Evolutionary conservation across 23 red algal species (phyloP).

Genomic region (Gracilaria vermiculophylla): DNA sequence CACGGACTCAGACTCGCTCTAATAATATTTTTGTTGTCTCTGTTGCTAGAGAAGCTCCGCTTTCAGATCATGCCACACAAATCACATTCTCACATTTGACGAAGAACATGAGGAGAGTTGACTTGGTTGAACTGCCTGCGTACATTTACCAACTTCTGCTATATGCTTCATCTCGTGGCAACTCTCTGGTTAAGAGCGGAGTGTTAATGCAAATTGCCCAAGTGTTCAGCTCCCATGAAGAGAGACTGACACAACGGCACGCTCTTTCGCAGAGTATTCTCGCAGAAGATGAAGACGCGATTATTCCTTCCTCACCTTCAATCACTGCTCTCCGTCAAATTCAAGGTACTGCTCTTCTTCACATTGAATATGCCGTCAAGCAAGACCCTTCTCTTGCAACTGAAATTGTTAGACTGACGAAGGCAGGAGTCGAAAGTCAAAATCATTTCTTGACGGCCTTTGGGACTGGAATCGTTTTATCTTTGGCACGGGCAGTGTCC

Average conservation of each 20-base stretch:
- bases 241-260: slow-evolving; percentile 20
- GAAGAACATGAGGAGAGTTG: slow-evolving; percentile 24
- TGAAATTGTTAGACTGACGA: slow-evolving; percentile 45
- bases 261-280: slow-evolving; percentile 47
- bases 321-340: slow-evolving; percentile 55
- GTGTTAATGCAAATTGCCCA: slow-evolving; percentile 34
- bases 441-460: slow-evolving; percentile 57
- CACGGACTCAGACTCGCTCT: slow-evolving; percentile 8
- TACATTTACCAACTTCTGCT: slow-evolving; percentile 62
- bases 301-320: slow-evolving; percentile 18
- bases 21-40: slow-evolving; percentile 61
- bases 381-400: slow-evolving; percentile 49
- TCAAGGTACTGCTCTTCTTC: slow-evolving; percentile 60
- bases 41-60: slow-evolving; percentile 49
- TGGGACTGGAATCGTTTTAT: slow-evolving; percentile 49
- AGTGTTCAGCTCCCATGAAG: slow-evolving; percentile 38
- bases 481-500: slow-evolving; percentile 13
- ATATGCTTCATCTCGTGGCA: slow-evolving; percentile 46
- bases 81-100: slow-evolving; percentile 19
- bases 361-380: slow-evolving; percentile 58
- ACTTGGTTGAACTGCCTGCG: slow-evolving; percentile 47
- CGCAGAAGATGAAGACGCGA: slow-evolving; percentile 62
- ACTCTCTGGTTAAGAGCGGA: slow-evolving; percentile 24
- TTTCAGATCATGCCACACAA: slow-evolving; percentile 27
- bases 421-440: slow-evolving; percentile 43